Evolutionary conservation across 768 basidiomycete species (phyloP), one percentile per base, ranked within the genome.

Genomic region (Boletellus sp.): DNA sequence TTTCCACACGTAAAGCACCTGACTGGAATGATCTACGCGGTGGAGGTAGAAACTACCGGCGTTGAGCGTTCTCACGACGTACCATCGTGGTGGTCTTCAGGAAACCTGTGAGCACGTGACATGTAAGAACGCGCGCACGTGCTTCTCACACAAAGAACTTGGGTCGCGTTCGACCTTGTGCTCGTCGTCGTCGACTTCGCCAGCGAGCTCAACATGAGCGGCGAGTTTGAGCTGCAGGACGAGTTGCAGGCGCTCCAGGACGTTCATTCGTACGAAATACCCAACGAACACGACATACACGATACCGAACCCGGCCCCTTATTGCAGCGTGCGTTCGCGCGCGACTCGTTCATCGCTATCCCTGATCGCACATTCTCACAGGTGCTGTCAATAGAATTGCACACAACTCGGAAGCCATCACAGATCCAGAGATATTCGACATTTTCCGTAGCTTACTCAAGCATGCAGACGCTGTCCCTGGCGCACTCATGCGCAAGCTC

Each of bases 1-100:
- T 97, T 97, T 39, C 95, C 95, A 63, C 93, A 95, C 15, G 94
- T 92, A 65, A 96, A 96, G 58, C 94, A 95, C 37, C 94, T 84
- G 8, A 97, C 90, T 40, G 94, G 94, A 56, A 96, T 95, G 53
- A 97, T 98, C 94, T 95, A 60, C 3, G 13, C 12, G 35, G 11
- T 35, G 2, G 37, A 42, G n/a, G 15, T 31, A 23, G 8, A 19
- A 16, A 10, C 28, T 31, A 13, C 37, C 15, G 37, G 20, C 6
- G 13, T n/a, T 4, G 4, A 8, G n/a, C 9, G 17, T 20, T 4
- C 13, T 12, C 8, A 23, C 7, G 23, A 34, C 67, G 51, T 34
- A 58, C 67, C 66, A 69, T 67, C 47, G 54, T 58, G 45, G 50
- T 42, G n/a, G 46, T 64, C 44, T 35, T 31, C 3, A 13, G n/a